Evolutionary conservation across 441 rosid species (phyloP), one percentile per base, ranked within the genome.

Genomic region (Biscutella laevigata): DNA sequence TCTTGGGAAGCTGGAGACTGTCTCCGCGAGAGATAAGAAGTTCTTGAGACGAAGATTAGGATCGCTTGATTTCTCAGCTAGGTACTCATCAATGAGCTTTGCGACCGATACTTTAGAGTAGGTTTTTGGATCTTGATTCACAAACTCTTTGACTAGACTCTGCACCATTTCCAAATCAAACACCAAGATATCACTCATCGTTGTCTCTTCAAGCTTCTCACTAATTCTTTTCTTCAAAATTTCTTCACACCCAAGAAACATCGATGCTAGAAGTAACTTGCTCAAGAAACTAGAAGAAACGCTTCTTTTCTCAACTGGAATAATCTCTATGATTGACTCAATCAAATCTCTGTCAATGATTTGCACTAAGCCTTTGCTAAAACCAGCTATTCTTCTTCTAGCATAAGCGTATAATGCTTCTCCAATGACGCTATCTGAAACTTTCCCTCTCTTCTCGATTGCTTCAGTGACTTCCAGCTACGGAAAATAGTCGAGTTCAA

Each of bases 21-120:
- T 61, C 35, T 79, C 81, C 0, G 83, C 80, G 19, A 89, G 81
- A 50, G 49, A 62, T 12, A 77, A 58, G 44, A 89, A 83, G 38
- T 74, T 77, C 4, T 69, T 40, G 38, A 72, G 62, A 19, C 74
- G 66, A 19, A 88, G 54, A 64, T 67, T 75, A 8, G 80, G 73
- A 70, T 84, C 86, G 50, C 73, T 72, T 0, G 95, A 78, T 34
- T 83, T 70, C 75, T 89, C 97, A 46, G 94, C 75, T 14, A 86
- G 85, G 69, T 86, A 89, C 22, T 83, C 79, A 35, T 86, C 97
- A 2, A 77, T 58, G 69, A 89, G 68, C 66, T 79, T 84, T 7
- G 83, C 83, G 2, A 84, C 88, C 32, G 49, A 63, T 10, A 26
- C 61, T 46, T 57, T 76, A 29, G 80, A 55, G 53, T 24, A 41